Evolutionary conservation across 805 yeast species (phyloP).

Genomic region (Candida suzukii): DNA sequence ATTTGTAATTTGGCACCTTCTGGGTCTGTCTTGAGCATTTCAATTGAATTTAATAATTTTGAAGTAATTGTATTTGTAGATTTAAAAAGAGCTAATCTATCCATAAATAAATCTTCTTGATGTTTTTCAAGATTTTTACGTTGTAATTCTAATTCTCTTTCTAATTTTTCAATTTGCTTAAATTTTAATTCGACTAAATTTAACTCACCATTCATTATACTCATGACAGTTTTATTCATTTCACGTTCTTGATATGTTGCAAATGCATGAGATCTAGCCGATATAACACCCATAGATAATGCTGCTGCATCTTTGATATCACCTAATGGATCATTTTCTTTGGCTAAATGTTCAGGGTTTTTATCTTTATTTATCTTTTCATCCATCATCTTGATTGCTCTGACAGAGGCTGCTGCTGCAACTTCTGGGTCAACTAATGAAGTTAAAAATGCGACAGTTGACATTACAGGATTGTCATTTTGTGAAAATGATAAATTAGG

Average conservation of each 20-base stretch:
- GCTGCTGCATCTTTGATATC: constrained; percentile 54
- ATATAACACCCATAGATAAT: constrained; percentile 68
- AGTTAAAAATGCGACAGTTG: constrained; percentile 84
- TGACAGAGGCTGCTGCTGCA: constrained; percentile 71
- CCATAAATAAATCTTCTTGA: constrained; percentile 61
- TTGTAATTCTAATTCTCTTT: constrained; percentile 59
- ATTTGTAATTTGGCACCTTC: constrained; percentile 12
- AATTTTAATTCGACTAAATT: constrained; percentile 61
- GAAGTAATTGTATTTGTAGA: constrained; percentile 43
- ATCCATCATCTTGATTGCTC: constrained; percentile 49
- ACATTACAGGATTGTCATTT: constrained; percentile 87
- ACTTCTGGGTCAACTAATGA: constrained; percentile 80
- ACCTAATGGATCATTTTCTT: constrained; percentile 15
- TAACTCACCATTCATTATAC: constrained; percentile 54
- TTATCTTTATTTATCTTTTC: constrained; percentile 32
- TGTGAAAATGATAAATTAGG: constrained; percentile 80
- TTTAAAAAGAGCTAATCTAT: constrained; percentile 59
- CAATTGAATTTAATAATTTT: constrained; percentile 35
- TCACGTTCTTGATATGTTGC: constrained; percentile 78
- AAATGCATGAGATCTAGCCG: constrained; percentile 72
- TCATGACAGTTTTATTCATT: constrained; percentile 51
- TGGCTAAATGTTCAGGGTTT: constrained; percentile 7
- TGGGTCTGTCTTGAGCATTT: constrained; percentile 11
- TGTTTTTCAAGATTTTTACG: constrained; percentile 51
- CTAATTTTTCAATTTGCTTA: constrained; percentile 50